Percentiles rank a stretch among this genome's conserved stretches.
These are phyloP conservation scores for Coemansia sp. DNA, from an alignment of 192 early-diverging fungal species.

Conservation along the genomic window DNA sequence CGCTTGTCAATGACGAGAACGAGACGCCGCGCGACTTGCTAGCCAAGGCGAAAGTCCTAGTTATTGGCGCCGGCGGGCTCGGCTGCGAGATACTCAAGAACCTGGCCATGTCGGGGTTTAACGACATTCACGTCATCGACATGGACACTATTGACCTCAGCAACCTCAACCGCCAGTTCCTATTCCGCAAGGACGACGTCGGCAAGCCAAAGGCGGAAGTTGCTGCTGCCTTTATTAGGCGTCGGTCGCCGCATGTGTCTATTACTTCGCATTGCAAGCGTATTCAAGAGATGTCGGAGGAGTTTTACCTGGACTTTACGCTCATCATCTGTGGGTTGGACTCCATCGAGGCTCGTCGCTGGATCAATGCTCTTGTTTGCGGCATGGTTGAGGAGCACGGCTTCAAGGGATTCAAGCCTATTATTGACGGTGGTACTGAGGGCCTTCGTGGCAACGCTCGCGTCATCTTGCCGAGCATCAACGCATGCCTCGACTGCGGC, in stretches of 20 bases:
- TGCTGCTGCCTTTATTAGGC: constrained; percentile 73
- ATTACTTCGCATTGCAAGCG: constrained; percentile 81
- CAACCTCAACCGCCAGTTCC: constrained; percentile 82
- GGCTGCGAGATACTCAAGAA: constrained; percentile 86
- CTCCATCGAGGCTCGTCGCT: constrained; percentile 91
- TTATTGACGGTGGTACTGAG: constrained; percentile 96
- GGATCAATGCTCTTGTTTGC: constrained; percentile 93
- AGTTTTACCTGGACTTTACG: constrained; percentile 86
- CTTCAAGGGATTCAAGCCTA: constrained; percentile 73
- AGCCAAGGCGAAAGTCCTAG: constrained; percentile 64
- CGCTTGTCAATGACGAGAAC: constrained; percentile 45
- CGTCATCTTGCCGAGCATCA: constrained; percentile 82
- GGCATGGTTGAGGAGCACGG: constrained; percentile 73
- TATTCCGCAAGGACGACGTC: constrained; percentile 75
- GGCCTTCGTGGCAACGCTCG: constrained; percentile 94
- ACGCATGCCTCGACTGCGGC: constrained; percentile 95
- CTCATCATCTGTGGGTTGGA: constrained; percentile 93
- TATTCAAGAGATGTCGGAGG: constrained; percentile 95
- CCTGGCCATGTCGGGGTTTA: constrained; percentile 75
- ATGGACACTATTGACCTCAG: constrained; percentile 87
- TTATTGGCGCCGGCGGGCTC: constrained; percentile 82
- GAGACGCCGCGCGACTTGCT: constrained; percentile 51
- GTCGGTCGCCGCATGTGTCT: constrained; percentile 63
- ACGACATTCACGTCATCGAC: constrained; percentile 81
- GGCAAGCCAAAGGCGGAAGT: constrained; percentile 76